Base-by-base conservation (phyloP, 2,329 filamentous ascomycete genomes). In the Trichoderma breve region DNA sequence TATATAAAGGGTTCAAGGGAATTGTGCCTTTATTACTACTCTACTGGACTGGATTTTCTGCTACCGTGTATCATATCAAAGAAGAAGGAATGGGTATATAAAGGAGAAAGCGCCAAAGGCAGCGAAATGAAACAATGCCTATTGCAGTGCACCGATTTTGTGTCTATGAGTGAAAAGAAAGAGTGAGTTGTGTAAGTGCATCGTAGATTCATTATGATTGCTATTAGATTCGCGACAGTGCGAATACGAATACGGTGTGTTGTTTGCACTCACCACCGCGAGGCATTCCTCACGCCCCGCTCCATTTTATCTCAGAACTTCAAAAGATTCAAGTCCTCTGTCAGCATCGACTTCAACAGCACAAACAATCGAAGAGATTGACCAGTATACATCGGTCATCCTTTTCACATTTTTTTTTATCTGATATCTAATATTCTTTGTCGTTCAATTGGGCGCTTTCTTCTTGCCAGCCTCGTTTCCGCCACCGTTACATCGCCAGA, bases 21-120 rank as follows among this genome's bases (percentile, higher is more conserved):
- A 73, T 47, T 70, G 57, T 60, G 66, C 66, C 66, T 70, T 70
- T 61, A 69, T 53, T 36, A 62, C 39, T 61, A 47, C 53, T 53
- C 57, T 57, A 51, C 53, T 36, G 66, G 66, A 47, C 65, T 26
- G 66, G 66, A 51, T 70, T 53, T 75, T 75, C 76, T 79, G 77
- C 77, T 80, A 76, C 78, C 53, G 76, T 80, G 79, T 80, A 80
- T 62, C 55, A 68, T 72, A 72, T 34, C 34, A 64, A 66, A 62
- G 66, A 70, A 62, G 55, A 18, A 34, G 57, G 18, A 24, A 28
- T 15, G 57, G 60, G 36, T 57, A 70, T 53, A 69, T 62, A 62
- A 68, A 68, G 51, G 28, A 43, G 32, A 60, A 68, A 58, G 21
- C 64, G 57, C 43, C 15, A 39, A 30, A 24, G 65, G 64, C 55